Base-by-base conservation (phyloP, 2,329 filamentous ascomycete genomes). In the Trichoderma sp. region DNA sequence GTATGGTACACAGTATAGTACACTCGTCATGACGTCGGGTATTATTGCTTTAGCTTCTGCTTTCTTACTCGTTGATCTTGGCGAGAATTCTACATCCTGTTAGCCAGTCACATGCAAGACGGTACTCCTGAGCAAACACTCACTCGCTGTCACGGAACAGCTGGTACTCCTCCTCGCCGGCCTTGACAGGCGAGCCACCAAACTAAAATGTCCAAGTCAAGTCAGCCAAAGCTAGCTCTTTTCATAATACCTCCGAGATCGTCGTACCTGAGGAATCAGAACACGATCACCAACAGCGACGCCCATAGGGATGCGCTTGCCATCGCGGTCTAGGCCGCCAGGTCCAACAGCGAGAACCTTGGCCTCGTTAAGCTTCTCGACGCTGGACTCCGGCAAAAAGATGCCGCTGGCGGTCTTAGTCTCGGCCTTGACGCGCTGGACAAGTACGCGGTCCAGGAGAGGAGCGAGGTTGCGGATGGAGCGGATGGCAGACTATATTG, bases 121-220 rank as follows among this genome's bases (percentile, higher is more conserved):
- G 8, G 17, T 5, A 27, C 29, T 15, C 29, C 17, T 15, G 45
- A 8, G 25, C 5, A 53, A 13, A 29, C 5, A 91, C 94, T 83
- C 90, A 98, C 94, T 99, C 95, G 85, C 93, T 92, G 83, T 99
- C 95, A 77, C 95, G 89, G 91, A 97, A 99, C 72, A 99, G 89
- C 72, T 91, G 89, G 86, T 89, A 98, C 84, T 99, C 95, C 74
- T 98, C 93, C 76, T 99, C 94, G 74, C 94, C 95, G 74, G 98
- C 92, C 89, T 98, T 98, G 81, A 99, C 90, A 72, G 94, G 91
- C 78, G 91, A 95, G 72, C 95, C 95, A 77, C 95, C 95, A 78
- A 90, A 99, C 92, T 97, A 76, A 70, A 70, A 25, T 39, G 25
- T 7, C 32, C 32, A 45, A 22, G 19, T 63, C 54, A 29, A n/a